Evolutionary conservation across 768 basidiomycete genomes (phyloP).

Genomic region (Suillus weaverae): DNA sequence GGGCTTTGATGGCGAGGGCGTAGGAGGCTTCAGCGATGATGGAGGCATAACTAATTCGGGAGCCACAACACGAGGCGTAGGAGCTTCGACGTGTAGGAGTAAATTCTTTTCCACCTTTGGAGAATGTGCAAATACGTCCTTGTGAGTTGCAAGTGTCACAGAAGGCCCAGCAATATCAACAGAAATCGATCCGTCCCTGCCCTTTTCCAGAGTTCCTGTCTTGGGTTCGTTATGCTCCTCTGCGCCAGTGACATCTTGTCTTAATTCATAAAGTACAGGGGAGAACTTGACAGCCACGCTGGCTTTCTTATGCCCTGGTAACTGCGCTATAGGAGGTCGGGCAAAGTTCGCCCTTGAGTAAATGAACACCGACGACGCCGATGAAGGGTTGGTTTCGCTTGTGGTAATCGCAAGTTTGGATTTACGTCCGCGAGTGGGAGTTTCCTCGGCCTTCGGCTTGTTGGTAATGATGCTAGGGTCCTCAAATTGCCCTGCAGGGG

Average conservation of each 20-base stretch:
- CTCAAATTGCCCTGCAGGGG: constrained; percentile 96
- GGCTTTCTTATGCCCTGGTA: constrained; percentile 95
- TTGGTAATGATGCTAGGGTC: constrained; percentile 63
- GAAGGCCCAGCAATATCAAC: constrained; percentile 55
- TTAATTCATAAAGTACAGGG: constrained; percentile 89
- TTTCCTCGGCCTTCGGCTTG: constrained; percentile 37
- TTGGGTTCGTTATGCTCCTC: constrained; percentile 43
- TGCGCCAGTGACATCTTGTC: constrained; percentile 50
- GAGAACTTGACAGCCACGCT: constrained; percentile 94
- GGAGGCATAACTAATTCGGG: constrained; percentile 13
- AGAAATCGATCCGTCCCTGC: constrained; percentile 57
- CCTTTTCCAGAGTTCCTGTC: constrained; percentile 66
- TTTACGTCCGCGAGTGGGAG: constrained; percentile 60
- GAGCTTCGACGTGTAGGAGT: neutral
- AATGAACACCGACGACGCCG: constrained; percentile 78
- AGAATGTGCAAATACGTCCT: constrained; percentile 12
- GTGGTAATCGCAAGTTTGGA: constrained; percentile 42
- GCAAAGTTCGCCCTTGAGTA: constrained; percentile 96
- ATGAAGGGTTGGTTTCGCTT: constrained; percentile 36
- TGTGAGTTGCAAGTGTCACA: constrained; percentile 17
- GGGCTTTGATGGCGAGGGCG: constrained; percentile 18
- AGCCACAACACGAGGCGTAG: constrained; percentile 5
- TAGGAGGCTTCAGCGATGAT: constrained; percentile 14
- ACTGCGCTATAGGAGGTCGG: constrained; percentile 87
- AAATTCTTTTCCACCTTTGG: constrained; percentile 3